These are phyloP conservation scores for Debaryomyces hansenii DNA, from an alignment of 805 yeast species.

Conservation along the genomic window DNA sequence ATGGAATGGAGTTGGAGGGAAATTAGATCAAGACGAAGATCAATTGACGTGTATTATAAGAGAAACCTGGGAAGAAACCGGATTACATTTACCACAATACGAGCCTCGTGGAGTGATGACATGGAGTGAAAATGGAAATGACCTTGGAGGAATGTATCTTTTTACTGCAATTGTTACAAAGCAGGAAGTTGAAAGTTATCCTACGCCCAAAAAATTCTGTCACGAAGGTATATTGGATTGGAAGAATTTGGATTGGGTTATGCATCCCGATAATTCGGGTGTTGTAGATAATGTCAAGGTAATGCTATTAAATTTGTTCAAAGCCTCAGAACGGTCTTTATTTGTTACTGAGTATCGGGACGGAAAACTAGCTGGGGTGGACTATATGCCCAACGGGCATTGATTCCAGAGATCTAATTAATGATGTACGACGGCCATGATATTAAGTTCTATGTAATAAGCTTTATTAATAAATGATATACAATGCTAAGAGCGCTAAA, in stretches of 20 bases:
- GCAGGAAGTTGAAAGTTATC: slow-evolving; percentile 21
- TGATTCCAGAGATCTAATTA: neutral
- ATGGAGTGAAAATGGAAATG: slow-evolving; percentile 29
- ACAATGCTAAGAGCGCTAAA: neutral
- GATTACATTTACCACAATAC: slow-evolving; percentile 28
- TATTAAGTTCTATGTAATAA: neutral
- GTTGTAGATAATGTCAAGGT: slow-evolving; percentile 38
- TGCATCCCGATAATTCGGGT: slow-evolving; percentile 36
- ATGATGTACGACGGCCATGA: no score
- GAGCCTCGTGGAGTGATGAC: slow-evolving; percentile 32
- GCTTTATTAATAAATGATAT: neutral
- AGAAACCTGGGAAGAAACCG: slow-evolving; percentile 45
- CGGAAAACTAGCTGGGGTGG: slow-evolving; percentile 4
- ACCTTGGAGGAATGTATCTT: slow-evolving; percentile 37
- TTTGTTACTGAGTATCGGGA: slow-evolving; percentile 27
- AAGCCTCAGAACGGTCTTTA: slow-evolving; percentile 19
- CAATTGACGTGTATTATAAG: slow-evolving; percentile 41
- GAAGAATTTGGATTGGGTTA: slow-evolving; percentile 38
- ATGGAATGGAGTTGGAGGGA: slow-evolving; percentile 51
- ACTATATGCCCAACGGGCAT: neutral
- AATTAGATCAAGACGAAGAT: slow-evolving; percentile 33
- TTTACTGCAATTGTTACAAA: slow-evolving; percentile 36
- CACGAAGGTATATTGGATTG: slow-evolving; percentile 46
- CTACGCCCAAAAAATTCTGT: slow-evolving; percentile 27
- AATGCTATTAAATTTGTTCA: slow-evolving; percentile 23